Conservation (phyloP, 2,329 filamentous ascomycete species). For the Colletotrichum costaricense region DNA sequence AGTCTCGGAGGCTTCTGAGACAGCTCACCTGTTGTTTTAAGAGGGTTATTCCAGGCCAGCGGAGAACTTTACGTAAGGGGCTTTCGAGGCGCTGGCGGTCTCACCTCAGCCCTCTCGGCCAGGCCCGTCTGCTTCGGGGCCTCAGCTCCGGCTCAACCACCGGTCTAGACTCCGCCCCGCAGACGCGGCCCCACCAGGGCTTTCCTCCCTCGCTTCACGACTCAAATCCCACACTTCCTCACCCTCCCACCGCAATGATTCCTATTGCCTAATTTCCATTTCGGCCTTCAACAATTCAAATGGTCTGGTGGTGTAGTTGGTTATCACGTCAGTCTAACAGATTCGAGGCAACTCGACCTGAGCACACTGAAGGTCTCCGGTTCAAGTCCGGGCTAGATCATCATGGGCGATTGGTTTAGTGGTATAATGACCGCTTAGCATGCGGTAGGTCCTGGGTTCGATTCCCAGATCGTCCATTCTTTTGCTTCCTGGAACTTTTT, state of each 20-base stretch:
- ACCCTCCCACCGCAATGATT: fast-evolving
- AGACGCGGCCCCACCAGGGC: not conserved
- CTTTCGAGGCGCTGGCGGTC: not conserved
- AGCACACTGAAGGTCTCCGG: slow-evolving; percentile 34
- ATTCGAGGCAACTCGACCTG: not conserved
- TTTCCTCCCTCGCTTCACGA: not conserved
- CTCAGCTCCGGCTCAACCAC: not conserved
- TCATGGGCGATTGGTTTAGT: slow-evolving; percentile 33
- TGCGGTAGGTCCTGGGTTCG: slow-evolving; percentile 34
- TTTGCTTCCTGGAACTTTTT: not conserved
- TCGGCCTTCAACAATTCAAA: not conserved
- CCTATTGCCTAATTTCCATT: fast-evolving
- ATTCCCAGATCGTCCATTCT: slow-evolving; percentile 33
- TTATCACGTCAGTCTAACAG: slow-evolving; percentile 62
- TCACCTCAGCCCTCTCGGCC: not conserved
- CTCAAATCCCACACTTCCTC: not conserved
- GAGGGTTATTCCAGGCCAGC: not conserved
- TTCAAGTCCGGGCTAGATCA: slow-evolving; percentile 35
- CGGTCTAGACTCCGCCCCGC: not conserved
- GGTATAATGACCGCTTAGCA: slow-evolving; percentile 36
- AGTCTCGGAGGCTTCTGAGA: not conserved
- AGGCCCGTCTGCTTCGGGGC: not conserved
- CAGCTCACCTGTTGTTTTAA: not conserved
- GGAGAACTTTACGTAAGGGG: not conserved
- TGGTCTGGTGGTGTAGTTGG: slow-evolving; percentile 50